Percentiles rank a stretch among this genome's conserved stretches.
Conservation (phyloP, 306 rosid genomes). For the Heteromeles arbutifolia region DNA sequence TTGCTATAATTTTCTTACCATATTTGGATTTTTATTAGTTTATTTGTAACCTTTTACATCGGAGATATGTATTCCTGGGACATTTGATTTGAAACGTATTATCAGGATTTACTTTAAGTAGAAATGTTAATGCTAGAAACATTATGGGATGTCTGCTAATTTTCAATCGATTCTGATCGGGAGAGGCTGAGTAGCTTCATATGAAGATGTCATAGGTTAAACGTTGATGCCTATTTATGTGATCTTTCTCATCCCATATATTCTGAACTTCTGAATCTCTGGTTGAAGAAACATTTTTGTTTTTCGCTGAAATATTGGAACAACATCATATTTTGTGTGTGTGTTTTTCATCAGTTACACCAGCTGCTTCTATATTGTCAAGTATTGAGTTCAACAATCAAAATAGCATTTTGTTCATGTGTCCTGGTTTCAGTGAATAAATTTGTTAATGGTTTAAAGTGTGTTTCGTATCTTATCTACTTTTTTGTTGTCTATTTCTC, state of each 20-base stretch:
- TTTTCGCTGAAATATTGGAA: not conserved
- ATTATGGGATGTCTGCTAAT: not conserved
- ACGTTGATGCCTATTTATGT: not conserved
- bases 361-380: not conserved
- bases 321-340: not conserved
- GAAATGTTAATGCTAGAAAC: not conserved
- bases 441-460: not conserved
- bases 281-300: not conserved
- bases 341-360: not conserved
- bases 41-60: not conserved
- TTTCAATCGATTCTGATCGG: not conserved
- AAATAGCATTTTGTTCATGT: not conserved
- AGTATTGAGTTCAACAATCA: not conserved
- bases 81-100: not conserved
- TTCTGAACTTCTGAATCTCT: not conserved
- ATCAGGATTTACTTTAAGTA: not conserved
- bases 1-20: not conserved
- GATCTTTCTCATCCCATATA: not conserved
- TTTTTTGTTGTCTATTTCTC: not conserved
- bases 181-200: not conserved
- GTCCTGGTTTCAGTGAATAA: not conserved
- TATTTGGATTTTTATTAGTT: not conserved
- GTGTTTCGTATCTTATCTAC: not conserved
- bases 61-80: not conserved
- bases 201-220: not conserved